These are phyloP conservation scores for Candida rishiriensis DNA, from an alignment of 805 yeast genomes.

Conservation along the genomic window DNA sequence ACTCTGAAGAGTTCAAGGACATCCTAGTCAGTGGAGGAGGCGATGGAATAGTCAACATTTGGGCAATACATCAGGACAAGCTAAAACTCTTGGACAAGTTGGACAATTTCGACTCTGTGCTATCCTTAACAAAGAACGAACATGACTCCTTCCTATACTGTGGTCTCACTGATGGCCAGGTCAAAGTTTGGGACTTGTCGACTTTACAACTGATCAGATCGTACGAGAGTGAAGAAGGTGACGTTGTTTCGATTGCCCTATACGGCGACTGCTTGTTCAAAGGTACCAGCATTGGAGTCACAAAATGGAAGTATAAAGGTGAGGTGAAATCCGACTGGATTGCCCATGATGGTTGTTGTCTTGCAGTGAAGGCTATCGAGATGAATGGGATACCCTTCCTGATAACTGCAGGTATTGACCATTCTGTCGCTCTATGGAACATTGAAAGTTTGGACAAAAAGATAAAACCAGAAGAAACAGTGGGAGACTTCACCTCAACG, in stretches of 20 bases:
- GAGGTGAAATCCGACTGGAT: slow-evolving; percentile 43
- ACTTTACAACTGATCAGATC: slow-evolving; percentile 65
- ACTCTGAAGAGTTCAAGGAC: slow-evolving; percentile 29
- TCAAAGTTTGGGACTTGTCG: slow-evolving; percentile 84
- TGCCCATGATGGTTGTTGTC: slow-evolving; percentile 51
- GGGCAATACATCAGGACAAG: slow-evolving; percentile 46
- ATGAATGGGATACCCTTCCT: slow-evolving; percentile 40
- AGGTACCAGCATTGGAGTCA: slow-evolving; percentile 49
- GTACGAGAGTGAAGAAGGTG: slow-evolving; percentile 38
- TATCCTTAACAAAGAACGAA: slow-evolving; percentile 60
- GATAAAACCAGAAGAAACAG: slow-evolving; percentile 1
- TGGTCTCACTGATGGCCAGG: slow-evolving; percentile 69
- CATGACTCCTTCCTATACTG: slow-evolving; percentile 71
- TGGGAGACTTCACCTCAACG: slow-evolving; percentile 14
- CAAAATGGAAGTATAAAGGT: slow-evolving; percentile 47
- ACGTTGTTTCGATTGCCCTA: slow-evolving; percentile 58
- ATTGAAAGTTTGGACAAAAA: slow-evolving; percentile 27
- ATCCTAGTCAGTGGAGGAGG: slow-evolving; percentile 75
- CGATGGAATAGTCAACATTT: slow-evolving; percentile 80
- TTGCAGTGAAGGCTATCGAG: slow-evolving; percentile 50
- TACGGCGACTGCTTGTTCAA: slow-evolving; percentile 56
- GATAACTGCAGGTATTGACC: slow-evolving; percentile 67
- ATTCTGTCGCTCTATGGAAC: slow-evolving; percentile 72
- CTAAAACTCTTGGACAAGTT: slow-evolving; percentile 34
- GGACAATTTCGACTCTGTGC: slow-evolving; percentile 64